Base-by-base conservation (phyloP, 345 rosid species). In the Citrus mangshanensis region DNA sequence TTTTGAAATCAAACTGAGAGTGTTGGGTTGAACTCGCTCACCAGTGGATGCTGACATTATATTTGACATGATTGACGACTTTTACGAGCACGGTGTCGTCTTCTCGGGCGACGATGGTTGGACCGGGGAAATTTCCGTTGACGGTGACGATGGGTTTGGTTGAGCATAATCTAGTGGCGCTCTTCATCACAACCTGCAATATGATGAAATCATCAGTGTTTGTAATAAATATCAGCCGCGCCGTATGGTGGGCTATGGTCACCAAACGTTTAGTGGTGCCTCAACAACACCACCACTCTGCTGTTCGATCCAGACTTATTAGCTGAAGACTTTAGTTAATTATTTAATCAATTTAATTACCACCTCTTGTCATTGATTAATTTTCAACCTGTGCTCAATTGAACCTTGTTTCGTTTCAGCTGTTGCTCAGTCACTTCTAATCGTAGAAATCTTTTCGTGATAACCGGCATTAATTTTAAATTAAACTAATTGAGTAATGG, bases 71-170 rank as follows among this genome's bases (percentile, higher is more conserved):
- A 88, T 91, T 91, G 75, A 85, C 90, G 3, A 91, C 95, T 76
- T 84, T 91, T 49, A 91, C 85, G 27, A 88, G 86, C 24, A 89
- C 80, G 0, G 84, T 87, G 74, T 91, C 95, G n/a, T 83, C 95
- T 71, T 91, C 95, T 56, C 95, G 82, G 0, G 91, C 93, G 22
- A 83, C 82, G 6, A 89, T 40, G 9, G 87, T 83, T 8, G 93
- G 97, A 27, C 95, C 94, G 2, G 89, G 91, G 82, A 81, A 88
- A 34, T 63, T 72, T 6, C 95, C 98, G 28, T 95, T 95, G 25
- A 95, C 92, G 0, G 95, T 93, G 42, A 95, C 98, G 9, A 92
- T 93, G 34, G 97, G 89, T 85, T 95, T 93, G 9, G 89, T 78
- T 68, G 97, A 84, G 58, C 98, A 95, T 40, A 92, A 9, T 79